Evolutionary conservation across 805 yeast genomes (phyloP), one percentile per base, ranked within the genome.

Genomic region (Ogataea pignaliae): DNA sequence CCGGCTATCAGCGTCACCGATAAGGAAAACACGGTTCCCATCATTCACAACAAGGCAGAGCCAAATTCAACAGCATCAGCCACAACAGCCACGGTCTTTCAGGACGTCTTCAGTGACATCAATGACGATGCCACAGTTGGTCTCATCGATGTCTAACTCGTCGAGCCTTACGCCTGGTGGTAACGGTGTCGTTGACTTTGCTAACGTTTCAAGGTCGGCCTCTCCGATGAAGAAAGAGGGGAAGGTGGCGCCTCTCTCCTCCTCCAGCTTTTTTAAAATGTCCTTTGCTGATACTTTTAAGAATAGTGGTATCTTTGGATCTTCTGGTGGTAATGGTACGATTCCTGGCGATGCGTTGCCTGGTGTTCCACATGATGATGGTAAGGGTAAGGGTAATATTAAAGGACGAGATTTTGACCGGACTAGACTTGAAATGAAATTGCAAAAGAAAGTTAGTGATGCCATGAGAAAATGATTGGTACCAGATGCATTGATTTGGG

Each of bases 401-500:
- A n/a, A n/a, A n/a, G 11, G 16, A n/a, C 43, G 36, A 31, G 64
- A 72, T 41, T 72, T 72, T 41, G 78, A 76, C 48, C 72, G 78
- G 54, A 61, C 68, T 13, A 57, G 81, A 40, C 46, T 76, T 45
- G 82, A 76, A 51, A 61, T 69, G 72, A 60, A 75, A 42, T 56
- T 76, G 40, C 71, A 74, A 55, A 74, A 73, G 57, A 70, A 64
- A 41, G 78, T 65, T 2, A 65, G 61, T 35, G 66, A 56, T 52
- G 56, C 65, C 30, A 48, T 70, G 52, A 66, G 58, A 40, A 54
- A 58, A 34, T 51, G 45, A 36, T 32, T 33, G 26, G 4, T 4
- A 21, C 26, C 7, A 21, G 26, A 21, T 21, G 26, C 26, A 5
- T 21, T 21, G 26, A 21, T 7, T 21, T 21, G 7, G 7, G 26